These are phyloP conservation scores for Aspergillus vadensis DNA, from an alignment of 2,329 filamentous ascomycete species.

Conservation along the genomic window DNA sequence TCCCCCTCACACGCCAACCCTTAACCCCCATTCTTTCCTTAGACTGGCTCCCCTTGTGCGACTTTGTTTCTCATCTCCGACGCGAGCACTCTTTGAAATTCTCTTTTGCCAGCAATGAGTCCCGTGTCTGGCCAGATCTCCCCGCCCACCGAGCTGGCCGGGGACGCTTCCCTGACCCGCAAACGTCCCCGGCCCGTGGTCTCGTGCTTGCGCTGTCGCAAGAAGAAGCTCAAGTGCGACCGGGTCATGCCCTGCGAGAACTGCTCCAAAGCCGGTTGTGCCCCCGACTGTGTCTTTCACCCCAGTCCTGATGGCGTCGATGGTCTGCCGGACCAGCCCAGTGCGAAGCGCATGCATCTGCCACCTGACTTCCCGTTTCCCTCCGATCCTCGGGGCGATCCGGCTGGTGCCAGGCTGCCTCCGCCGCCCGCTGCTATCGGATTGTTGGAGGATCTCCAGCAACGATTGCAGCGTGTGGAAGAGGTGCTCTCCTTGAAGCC, in stretches of 20 bases:
- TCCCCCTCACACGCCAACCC: too few species aligned
- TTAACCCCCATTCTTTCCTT: too few species aligned
- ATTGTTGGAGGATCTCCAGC: slow-evolving; percentile 27
- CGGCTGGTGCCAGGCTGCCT: not conserved
- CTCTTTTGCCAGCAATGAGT: not conserved
- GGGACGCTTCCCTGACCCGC: slow-evolving; percentile 11
- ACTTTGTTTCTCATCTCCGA: too few species aligned
- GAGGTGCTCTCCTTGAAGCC: slow-evolving; percentile 16
- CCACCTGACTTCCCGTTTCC: not conserved
- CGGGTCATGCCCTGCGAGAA: slow-evolving; percentile 26
- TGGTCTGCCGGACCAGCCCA: not conserved
- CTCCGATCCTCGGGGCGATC: not conserved
- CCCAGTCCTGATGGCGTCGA: slow-evolving; percentile 6
- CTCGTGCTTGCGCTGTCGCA: slow-evolving; percentile 28
- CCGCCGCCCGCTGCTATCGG: slow-evolving; percentile 6
- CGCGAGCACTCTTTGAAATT: too few species aligned
- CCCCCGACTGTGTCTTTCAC: slow-evolving; percentile 20
- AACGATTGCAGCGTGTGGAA: slow-evolving; percentile 23
- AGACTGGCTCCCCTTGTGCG: too few species aligned
- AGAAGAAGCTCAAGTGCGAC: slow-evolving; percentile 32
- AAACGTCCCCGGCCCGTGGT: slow-evolving; percentile 28
- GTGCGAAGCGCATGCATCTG: not conserved
- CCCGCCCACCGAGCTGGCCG: not conserved
- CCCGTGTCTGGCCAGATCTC: not conserved
- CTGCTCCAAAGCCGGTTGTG: slow-evolving; percentile 23